Base-by-base conservation (phyloP, 768 basidiomycete genomes). In the Mycena polygramma region DNA sequence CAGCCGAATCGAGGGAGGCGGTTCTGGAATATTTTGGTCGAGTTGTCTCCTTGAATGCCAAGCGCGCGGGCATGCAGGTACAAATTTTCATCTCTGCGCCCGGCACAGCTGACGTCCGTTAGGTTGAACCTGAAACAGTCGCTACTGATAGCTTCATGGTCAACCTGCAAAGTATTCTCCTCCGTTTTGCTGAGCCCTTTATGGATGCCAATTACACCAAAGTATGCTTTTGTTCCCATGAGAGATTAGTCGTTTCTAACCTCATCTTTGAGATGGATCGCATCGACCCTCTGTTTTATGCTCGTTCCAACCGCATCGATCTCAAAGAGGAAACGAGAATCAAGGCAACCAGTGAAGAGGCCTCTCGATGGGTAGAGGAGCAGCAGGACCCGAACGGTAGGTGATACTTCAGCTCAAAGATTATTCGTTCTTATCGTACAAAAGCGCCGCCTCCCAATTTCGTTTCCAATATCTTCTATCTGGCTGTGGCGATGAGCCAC, bases 391-490 rank as follows among this genome's bases (percentile, higher is more conserved):
- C 84, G 51, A 79, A 79, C 58, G 88, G 91, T 90, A 69, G 36
- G 70, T 59, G 17, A 10, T 4, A 22, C 19, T 46, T 43, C 11
- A 7, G 19, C 10, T 39, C 19, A n/a, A 57, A 63, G 43, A 58
- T 10, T 57, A 46, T 51, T 35, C 22, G 30, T 43, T 9, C 19
- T 37, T 41, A 63, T 45, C n/a, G 36, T 52, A 39, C 35, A 60
- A 17, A 75, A 90, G 90, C 87, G n/a, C 78, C 89, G 4, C 78
- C 91, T 7, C 91, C 94, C 3, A 98, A 98, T 78, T 99, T 99
- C 80, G 95, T 98, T 71, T 95, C 97, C 8, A 92, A 98, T 52
- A 90, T 98, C 22, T 99, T 98, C 84, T 98, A 94, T 83, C 86
- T 98, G 52, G 86, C 92, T 10, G 87, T 94, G 57, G 92, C 95